phyloP scores from a whole-genome alignment of 2,329 filamentous ascomycete species.

The Xylaria sp. region DNA sequence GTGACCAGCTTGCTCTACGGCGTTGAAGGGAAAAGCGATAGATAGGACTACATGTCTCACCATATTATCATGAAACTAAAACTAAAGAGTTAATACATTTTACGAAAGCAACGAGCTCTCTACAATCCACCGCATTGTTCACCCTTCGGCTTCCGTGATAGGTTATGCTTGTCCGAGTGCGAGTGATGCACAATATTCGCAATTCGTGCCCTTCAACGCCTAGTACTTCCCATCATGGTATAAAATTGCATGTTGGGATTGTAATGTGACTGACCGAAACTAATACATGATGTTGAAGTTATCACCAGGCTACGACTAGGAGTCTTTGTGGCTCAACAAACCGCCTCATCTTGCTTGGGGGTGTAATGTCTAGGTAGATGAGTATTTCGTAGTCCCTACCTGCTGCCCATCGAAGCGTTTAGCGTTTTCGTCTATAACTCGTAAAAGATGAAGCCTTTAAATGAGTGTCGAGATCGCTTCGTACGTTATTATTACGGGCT shows the following conservation, averaged over 20 bases:
- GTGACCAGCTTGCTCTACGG: neutral
- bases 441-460: neutral
- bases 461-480: neutral
- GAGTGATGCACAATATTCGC: neutral
- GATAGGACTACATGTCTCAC: neutral
- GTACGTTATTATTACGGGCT: neutral
- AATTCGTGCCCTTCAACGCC: neutral
- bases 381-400: neutral
- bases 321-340: neutral
- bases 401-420: too few relatives aligned
- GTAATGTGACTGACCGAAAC: too few relatives aligned
- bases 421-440: neutral
- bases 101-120: neutral
- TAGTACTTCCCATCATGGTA: neutral
- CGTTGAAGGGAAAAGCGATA: conserved; percentile 17
- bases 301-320: neutral
- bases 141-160: neutral
- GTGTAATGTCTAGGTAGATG: neutral
- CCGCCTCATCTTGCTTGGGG: too few relatives aligned
- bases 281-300: neutral
- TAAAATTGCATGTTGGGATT: neutral
- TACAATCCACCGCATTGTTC: neutral
- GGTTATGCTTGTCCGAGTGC: neutral
- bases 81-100: conserved; percentile 8
- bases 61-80: conserved; percentile 4